Percentiles rank a stretch among this genome's conserved stretches.
phyloP scores from a whole-genome alignment of 2,329 filamentous ascomycete species.

The Orbilia javanica region DNA sequence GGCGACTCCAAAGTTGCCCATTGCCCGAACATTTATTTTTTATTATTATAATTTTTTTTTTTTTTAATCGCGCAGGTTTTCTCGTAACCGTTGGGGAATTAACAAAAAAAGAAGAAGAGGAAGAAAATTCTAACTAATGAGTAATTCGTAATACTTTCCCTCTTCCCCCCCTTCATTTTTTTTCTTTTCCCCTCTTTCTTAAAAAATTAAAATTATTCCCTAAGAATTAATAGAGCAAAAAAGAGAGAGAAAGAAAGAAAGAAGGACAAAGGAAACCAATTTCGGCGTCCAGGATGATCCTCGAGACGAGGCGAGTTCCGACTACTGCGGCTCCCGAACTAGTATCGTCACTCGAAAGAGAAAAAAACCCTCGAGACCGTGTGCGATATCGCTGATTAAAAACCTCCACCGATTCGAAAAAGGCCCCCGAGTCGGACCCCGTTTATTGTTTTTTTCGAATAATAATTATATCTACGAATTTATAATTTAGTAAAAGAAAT shows the following conservation, averaged over 20 bases:
- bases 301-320: constrained; percentile 36
- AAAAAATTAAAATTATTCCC: background rate
- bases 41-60: too few relatives aligned
- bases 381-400: constrained; percentile 31
- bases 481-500: constrained; percentile 6
- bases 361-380: constrained; percentile 31
- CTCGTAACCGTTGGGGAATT: background rate
- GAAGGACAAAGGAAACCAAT: background rate
- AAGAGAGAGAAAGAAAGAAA: constrained; percentile 1
- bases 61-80: constrained; percentile 14
- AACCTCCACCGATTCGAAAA: too few relatives aligned
- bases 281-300: constrained; percentile 33
- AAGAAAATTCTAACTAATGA: too few relatives aligned
- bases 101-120: too few relatives aligned
- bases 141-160: background rate
- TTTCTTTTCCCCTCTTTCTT: constrained; percentile 14
- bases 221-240: constrained; percentile 1
- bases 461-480: too few relatives aligned
- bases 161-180: background rate
- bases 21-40: constrained; percentile 7
- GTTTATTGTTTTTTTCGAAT: too few relatives aligned
- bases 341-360: background rate
- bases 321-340: constrained; percentile 27
- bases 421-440: constrained; percentile 23
- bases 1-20: background rate